These are phyloP conservation scores for Symmetrospora coprosmae DNA, from an alignment of 768 basidiomycete genomes.

Conservation along the genomic window DNA sequence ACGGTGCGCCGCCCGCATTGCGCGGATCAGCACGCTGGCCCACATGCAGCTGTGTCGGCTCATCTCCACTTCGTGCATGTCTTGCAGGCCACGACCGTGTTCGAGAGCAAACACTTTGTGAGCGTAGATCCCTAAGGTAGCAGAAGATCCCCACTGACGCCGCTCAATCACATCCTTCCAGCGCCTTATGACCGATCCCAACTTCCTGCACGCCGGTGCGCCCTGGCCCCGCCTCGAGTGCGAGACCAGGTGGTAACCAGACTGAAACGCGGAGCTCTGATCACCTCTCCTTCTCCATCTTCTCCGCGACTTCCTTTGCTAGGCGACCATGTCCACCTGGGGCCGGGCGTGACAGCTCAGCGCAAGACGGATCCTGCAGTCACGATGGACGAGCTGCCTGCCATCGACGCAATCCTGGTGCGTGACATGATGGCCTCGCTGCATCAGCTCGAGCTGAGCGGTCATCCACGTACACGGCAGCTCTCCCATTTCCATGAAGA, in stretches of 20 bases:
- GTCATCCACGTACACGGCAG: neutral
- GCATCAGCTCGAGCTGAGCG: neutral
- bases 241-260: no score
- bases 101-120: slow-evolving; percentile 17
- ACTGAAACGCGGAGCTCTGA: slow-evolving; percentile 27
- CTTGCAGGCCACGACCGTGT: slow-evolving; percentile 11
- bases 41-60: neutral
- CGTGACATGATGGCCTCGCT: no score
- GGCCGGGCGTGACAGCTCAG: slow-evolving; percentile 35
- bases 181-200: slow-evolving; percentile 35
- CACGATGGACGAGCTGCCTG: slow-evolving; percentile 34
- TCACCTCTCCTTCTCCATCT: slow-evolving; percentile 21
- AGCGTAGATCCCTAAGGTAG: neutral
- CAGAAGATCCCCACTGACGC: neutral
- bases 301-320: neutral
- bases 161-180: neutral
- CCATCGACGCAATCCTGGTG: slow-evolving; percentile 36
- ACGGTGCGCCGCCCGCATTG: neutral
- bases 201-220: slow-evolving; percentile 33
- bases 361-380: slow-evolving; percentile 36
- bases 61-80: neutral
- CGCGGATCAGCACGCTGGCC: neutral
- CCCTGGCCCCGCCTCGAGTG: no score
- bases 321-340: slow-evolving; percentile 25
- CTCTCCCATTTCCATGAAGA: slow-evolving; percentile 29